Conservation (phyloP, 495 filamentous ascomycete genomes). For the Annulohypoxylon nitens region DNA sequence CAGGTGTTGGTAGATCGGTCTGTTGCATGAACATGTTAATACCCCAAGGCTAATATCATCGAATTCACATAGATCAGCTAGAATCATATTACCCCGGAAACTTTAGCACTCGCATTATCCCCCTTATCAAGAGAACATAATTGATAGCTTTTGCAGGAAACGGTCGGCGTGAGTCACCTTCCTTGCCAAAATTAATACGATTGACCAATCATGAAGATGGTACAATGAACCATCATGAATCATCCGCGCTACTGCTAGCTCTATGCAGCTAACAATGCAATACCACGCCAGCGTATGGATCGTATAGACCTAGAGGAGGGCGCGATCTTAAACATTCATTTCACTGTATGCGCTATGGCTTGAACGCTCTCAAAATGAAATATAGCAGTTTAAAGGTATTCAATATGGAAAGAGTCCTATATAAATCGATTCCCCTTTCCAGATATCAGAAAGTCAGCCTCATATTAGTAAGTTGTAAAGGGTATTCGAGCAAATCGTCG, state of each 20-base stretch:
- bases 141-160: neutral
- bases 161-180: slow-evolving; percentile 22
- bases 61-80: neutral
- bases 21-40: slow-evolving; percentile 8
- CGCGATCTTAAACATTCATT: neutral
- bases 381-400: neutral
- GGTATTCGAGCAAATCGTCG: neutral
- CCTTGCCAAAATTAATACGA: neutral
- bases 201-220: slow-evolving; percentile 37
- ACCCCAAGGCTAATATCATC: neutral
- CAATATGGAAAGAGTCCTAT: slow-evolving; percentile 11
- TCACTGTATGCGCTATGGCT: slow-evolving; percentile 13
- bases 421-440: neutral
- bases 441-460: neutral
- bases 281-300: slow-evolving; percentile 19
- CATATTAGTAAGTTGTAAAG: neutral
- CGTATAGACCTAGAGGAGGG: slow-evolving; percentile 7
- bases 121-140: neutral
- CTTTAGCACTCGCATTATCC: neutral
- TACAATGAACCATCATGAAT: slow-evolving; percentile 49
- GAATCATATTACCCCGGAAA: too few relatives aligned
- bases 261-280: slow-evolving; percentile 30
- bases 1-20: slow-evolving; percentile 54
- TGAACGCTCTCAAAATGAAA: neutral
- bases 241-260: slow-evolving; percentile 48